Percentiles rank a stretch among this genome's conserved stretches.
phyloP scores from a whole-genome alignment of 352 stramenopile species.

The Phytophthora quininea region DNA sequence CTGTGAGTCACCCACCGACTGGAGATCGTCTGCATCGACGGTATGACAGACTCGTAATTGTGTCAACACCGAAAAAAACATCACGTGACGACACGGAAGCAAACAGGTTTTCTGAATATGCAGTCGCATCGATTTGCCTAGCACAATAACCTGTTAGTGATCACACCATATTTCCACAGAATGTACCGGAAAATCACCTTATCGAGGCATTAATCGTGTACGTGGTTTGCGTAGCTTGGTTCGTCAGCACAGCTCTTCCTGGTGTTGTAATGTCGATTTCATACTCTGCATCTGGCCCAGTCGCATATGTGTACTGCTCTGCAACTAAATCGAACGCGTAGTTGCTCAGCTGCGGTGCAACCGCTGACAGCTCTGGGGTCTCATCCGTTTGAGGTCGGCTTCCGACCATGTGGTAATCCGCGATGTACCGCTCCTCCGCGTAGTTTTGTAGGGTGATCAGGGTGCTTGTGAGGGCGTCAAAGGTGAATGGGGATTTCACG shows the following conservation, averaged over 20 bases:
- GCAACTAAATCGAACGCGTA: background rate
- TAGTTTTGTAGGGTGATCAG: constrained; percentile 3
- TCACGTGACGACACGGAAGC: constrained; percentile 10
- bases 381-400: background rate
- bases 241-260: background rate
- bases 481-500: background rate
- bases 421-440: constrained; percentile 1
- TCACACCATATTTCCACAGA: background rate
- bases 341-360: background rate
- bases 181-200: background rate
- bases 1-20: constrained; percentile 5
- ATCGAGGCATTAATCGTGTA: background rate
- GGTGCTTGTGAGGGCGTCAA: background rate
- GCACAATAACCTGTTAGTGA: background rate
- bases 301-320: background rate
- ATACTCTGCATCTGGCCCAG: background rate
- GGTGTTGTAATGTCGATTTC: background rate
- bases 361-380: background rate
- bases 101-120: constrained; percentile 16
- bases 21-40: background rate
- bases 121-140: constrained; percentile 4
- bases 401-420: background rate
- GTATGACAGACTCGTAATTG: constrained; percentile 12
- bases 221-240: background rate
- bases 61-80: constrained; percentile 1